Evolutionary conservation across 1,284 basidiomycete species (phyloP).

Genomic region (Gomphus bonarii): DNA sequence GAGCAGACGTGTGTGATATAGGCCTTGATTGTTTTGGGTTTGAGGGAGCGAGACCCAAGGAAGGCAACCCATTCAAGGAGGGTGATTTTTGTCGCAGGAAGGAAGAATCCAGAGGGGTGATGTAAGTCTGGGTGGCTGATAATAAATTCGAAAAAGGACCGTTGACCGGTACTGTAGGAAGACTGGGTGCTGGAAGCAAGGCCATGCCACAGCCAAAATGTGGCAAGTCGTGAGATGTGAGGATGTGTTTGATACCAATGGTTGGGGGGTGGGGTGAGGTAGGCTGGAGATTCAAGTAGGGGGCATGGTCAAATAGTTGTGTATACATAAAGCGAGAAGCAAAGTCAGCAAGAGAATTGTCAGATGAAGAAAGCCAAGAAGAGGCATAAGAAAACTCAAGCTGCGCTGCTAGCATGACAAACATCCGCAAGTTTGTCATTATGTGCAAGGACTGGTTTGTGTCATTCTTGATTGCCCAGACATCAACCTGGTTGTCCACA

Average conservation of each 20-base stretch:
- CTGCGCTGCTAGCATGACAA: conserved; percentile 10
- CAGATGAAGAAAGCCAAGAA: conserved; percentile 12
- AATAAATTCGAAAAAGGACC: too few relatives aligned
- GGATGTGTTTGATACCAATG: conserved; percentile 20
- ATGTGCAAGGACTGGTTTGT: background rate
- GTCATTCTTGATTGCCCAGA: conserved; percentile 3
- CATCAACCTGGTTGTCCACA: conserved; percentile 13
- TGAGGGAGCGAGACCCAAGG: too few relatives aligned
- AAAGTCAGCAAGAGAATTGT: conserved; percentile 14
- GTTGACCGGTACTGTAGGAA: too few relatives aligned
- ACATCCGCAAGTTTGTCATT: conserved; percentile 1
- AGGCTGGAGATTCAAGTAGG: conserved; percentile 1
- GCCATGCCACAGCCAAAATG: conserved; percentile 19
- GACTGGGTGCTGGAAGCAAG: too few relatives aligned
- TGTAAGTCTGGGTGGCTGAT: too few relatives aligned
- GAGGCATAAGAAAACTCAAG: conserved; percentile 11
- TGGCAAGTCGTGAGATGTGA: conserved; percentile 16
- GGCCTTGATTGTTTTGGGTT: conserved; percentile 24
- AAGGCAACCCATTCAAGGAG: conserved; percentile 23
- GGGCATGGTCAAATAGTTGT: conserved; percentile 1
- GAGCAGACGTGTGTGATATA: conserved; percentile 23
- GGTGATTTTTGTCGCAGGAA: background rate
- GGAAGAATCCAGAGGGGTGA: too few relatives aligned
- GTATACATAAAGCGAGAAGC: conserved; percentile 12
- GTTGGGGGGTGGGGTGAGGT: conserved; percentile 13